A percentile compares a stretch with the other conserved stretches of the same genome.
Conservation (phyloP, 208 protist species). For the Crithidia sp. region DNA sequence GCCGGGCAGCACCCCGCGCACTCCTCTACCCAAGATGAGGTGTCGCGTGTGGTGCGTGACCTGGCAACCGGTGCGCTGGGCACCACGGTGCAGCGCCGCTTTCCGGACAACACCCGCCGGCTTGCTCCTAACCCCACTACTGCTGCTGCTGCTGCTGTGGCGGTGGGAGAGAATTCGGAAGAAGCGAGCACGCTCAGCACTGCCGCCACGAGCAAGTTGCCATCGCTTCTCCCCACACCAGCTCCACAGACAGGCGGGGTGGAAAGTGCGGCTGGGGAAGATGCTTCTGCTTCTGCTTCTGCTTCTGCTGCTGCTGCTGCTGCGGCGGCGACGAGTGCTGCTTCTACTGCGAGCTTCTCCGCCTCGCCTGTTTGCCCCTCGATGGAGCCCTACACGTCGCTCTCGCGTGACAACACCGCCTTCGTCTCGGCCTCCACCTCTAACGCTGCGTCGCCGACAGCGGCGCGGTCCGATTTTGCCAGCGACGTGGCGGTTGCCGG, state of each 20-base stretch:
- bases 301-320: no score
- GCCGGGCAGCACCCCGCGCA: conserved; percentile 6
- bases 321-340: background rate
- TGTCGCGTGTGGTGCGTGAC: conserved; percentile 16
- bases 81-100: background rate
- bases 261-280: no score
- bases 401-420: background rate
- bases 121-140: background rate
- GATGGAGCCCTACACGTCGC: conserved; percentile 26
- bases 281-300: no score
- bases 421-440: background rate
- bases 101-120: background rate
- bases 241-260: no score
- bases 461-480: conserved; percentile 3
- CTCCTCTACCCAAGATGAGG: conserved; percentile 20
- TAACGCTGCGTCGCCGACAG: background rate
- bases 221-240: no score
- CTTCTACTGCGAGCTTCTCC: no score
- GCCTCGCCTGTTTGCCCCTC: conserved; percentile 28
- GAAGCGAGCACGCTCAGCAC: no score
- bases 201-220: no score
- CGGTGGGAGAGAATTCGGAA: no score
- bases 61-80: conserved; percentile 6
- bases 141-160: background rate
- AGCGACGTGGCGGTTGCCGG: conserved; percentile 5